Percentiles rank a stretch among this genome's conserved stretches.
Evolutionary conservation across 2,329 filamentous ascomycete genomes (phyloP).

Genomic region (Aspergillus pseudonomiae): DNA sequence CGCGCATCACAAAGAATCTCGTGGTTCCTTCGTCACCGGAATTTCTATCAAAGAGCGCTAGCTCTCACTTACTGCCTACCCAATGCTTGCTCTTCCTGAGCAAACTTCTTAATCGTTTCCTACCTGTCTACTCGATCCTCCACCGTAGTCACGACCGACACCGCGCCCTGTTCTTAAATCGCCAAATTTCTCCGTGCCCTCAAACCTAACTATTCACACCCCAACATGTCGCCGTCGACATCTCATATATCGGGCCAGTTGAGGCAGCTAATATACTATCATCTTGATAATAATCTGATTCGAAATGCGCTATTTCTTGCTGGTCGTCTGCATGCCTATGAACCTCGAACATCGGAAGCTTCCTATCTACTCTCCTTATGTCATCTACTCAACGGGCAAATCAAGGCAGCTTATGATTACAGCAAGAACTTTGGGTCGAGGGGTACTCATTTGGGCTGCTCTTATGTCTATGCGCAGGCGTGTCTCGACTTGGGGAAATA

Average conservation of each 20-base stretch:
- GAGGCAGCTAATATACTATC: conserved; percentile 68
- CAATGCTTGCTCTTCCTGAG: conserved; percentile 20
- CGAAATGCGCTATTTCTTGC: conserved; percentile 94
- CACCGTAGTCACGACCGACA: conserved; percentile 15
- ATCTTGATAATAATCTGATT: conserved; percentile 85
- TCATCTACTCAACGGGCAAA: conserved; percentile 79
- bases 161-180: conserved; percentile 9
- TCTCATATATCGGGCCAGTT: conserved; percentile 62
- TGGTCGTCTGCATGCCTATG: conserved; percentile 80
- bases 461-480: conserved; percentile 88
- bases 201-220: background rate
- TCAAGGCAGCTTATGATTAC: conserved; percentile 82
- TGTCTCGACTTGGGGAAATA: conserved; percentile 78
- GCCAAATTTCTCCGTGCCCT: background rate
- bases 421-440: conserved; percentile 72
- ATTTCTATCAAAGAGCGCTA: conserved; percentile 1
- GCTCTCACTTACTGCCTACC: conserved; percentile 5
- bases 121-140: conserved; percentile 3
- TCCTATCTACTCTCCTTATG: conserved; percentile 82
- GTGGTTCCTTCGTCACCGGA: conserved; percentile 19
- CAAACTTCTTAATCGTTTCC: background rate
- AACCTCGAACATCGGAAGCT: conserved; percentile 78
- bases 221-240: conserved; percentile 58
- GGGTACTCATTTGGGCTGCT: conserved; percentile 79
- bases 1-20: conserved; percentile 7